Evolutionary conservation across 164 flowering plant genomes (phyloP).

Genomic region (Buxus sempervirens): DNA sequence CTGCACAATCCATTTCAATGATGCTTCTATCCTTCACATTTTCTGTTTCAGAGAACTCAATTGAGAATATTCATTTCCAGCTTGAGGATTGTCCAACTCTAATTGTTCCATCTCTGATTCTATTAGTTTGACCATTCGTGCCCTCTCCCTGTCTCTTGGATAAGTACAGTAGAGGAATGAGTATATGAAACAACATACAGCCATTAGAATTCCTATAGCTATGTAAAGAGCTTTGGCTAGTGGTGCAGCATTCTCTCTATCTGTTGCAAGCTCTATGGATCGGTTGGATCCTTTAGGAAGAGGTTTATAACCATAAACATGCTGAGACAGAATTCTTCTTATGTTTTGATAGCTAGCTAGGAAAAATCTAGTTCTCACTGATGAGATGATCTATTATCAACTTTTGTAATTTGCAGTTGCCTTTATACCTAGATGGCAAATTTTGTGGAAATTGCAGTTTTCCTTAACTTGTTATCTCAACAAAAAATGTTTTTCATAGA

Average conservation of each 20-base stretch:
- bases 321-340: constrained; percentile 69
- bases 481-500: no score
- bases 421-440: no score
- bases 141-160: constrained; percentile 76
- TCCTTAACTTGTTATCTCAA: no score
- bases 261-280: constrained; percentile 55
- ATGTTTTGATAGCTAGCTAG: no score
- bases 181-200: constrained; percentile 74
- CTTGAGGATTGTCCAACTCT: constrained; percentile 29
- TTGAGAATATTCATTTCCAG: constrained; percentile 19
- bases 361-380: no score
- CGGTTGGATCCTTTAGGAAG: constrained; percentile 46
- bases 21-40: constrained; percentile 26
- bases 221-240: constrained; percentile 82
- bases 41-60: constrained; percentile 21
- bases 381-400: no score
- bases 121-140: constrained; percentile 61
- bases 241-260: constrained; percentile 77
- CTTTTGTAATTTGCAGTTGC: no score
- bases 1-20: constrained; percentile 46
- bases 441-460: no score
- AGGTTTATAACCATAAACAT: constrained; percentile 74
- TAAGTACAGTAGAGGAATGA: no score
- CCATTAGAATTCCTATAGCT: constrained; percentile 71
- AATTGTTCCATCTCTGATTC: constrained; percentile 70